Percentiles rank a stretch among this genome's conserved stretches.
Conservation (phyloP, 805 yeast species). For the Saccharomyces jurei region DNA sequence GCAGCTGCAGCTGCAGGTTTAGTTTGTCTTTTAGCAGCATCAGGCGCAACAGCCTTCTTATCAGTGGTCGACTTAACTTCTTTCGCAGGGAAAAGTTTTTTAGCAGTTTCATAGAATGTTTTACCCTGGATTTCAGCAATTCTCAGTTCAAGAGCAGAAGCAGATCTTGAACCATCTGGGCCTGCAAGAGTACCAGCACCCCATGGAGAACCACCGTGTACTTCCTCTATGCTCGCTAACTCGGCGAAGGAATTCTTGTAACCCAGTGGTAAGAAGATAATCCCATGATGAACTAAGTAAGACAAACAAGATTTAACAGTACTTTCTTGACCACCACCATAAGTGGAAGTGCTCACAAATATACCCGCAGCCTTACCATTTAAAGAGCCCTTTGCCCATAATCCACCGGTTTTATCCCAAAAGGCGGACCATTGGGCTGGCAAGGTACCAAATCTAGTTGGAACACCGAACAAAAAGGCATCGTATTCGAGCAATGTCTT, state of each 20-base stretch:
- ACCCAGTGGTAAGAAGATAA: conserved; percentile 72
- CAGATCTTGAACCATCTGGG: conserved; percentile 67
- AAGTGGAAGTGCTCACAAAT: conserved; percentile 62
- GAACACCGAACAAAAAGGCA: conserved; percentile 70
- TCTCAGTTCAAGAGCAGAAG: conserved; percentile 54
- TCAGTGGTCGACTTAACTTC: conserved; percentile 3
- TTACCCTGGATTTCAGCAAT: conserved; percentile 65
- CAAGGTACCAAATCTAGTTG: conserved; percentile 70
- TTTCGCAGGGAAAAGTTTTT: conserved; percentile 21
- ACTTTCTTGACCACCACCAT: conserved; percentile 74
- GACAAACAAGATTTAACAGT: conserved; percentile 59
- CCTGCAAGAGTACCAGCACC: conserved; percentile 82
- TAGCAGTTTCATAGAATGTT: conserved; percentile 45
- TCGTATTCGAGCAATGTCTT: conserved; percentile 57
- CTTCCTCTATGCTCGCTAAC: conserved; percentile 51
- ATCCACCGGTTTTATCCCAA: conserved; percentile 74
- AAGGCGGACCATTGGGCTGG: conserved; percentile 74
- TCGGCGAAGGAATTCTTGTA: conserved; percentile 51
- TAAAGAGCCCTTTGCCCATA: conserved; percentile 68
- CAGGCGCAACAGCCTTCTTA: conserved; percentile 5
- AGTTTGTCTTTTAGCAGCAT: conserved; percentile 9
- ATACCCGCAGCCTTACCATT: conserved; percentile 72
- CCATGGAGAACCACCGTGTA: conserved; percentile 83
- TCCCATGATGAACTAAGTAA: conserved; percentile 67
- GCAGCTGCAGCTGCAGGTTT: conserved; percentile 8